Conservation (phyloP, 2,329 filamentous ascomycete species). For the Pseudogymnoascus sp. region DNA sequence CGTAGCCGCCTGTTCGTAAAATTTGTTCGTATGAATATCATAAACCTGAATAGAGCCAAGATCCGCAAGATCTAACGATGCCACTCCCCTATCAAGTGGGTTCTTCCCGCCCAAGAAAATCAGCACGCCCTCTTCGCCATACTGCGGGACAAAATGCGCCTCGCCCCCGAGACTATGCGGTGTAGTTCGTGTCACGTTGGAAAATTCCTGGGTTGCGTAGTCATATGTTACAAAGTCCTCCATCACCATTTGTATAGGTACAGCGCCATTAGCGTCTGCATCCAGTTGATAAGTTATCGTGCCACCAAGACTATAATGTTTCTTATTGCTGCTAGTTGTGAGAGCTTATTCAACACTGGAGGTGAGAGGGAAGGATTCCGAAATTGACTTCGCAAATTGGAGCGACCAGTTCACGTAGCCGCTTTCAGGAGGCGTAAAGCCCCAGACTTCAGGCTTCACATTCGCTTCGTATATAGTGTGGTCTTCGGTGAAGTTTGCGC, state of each 20-base stretch:
- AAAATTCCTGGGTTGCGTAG: slow-evolving; percentile 10
- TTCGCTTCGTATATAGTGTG: not conserved
- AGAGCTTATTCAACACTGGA: not conserved
- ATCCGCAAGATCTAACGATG: not conserved
- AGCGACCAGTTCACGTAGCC: slow-evolving; percentile 10
- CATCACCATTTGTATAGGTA: slow-evolving; percentile 4
- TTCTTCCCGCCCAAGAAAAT: slow-evolving; percentile 13
- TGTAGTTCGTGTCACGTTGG: slow-evolving; percentile 5
- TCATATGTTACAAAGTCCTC: slow-evolving; percentile 11
- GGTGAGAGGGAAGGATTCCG: slow-evolving; percentile 8
- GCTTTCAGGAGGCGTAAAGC: slow-evolving; percentile 8
- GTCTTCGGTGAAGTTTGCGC: not conserved
- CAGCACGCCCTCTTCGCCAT: slow-evolving; percentile 14
- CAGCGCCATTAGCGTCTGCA: not conserved
- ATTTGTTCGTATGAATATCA: slow-evolving; percentile 11
- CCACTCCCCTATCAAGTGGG: not conserved
- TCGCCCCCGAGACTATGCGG: slow-evolving; percentile 8
- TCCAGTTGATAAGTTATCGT: slow-evolving; percentile 3
- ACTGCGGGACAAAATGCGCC: slow-evolving; percentile 11
- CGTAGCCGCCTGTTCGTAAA: slow-evolving; percentile 11
- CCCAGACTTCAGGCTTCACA: slow-evolving; percentile 10
- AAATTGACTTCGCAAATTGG: slow-evolving; percentile 2
- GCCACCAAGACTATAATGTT: slow-evolving; percentile 9
- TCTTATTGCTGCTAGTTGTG: not conserved
- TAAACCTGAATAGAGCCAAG: slow-evolving; percentile 12